These are phyloP conservation scores for Misopates orontium DNA, from an alignment of 257 asterid species.

Conservation along the genomic window DNA sequence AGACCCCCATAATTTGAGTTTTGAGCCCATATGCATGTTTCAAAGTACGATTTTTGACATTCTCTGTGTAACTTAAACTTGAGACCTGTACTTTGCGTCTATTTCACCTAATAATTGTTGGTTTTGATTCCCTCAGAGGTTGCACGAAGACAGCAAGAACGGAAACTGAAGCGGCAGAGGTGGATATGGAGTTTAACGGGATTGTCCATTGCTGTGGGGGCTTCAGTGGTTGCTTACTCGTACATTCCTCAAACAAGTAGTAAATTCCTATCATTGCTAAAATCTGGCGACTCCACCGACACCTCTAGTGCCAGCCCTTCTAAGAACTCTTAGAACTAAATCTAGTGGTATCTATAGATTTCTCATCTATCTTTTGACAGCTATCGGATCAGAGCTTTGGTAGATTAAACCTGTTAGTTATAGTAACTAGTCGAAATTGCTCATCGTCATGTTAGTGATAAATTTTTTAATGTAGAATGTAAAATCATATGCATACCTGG, in stretches of 20 bases:
- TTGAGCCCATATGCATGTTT: too few relatives aligned
- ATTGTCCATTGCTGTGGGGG: slow-evolving; percentile 39
- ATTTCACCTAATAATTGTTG: background rate
- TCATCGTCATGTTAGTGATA: background rate
- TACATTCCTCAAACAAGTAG: slow-evolving; percentile 37
- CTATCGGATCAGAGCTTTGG: slow-evolving; percentile 3
- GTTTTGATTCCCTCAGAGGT: slow-evolving; percentile 37
- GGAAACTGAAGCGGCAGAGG: slow-evolving; percentile 34
- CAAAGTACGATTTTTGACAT: too few relatives aligned
- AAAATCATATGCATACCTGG: too few relatives aligned
- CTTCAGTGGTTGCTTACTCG: slow-evolving; percentile 39
- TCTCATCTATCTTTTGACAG: background rate
- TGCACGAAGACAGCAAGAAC: slow-evolving; percentile 45
- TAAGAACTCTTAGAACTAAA: slow-evolving; percentile 21
- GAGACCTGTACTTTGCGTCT: background rate
- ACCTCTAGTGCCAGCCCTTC: slow-evolving; percentile 24
- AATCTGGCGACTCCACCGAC: slow-evolving; percentile 21
- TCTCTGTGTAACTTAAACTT: background rate
- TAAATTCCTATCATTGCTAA: slow-evolving; percentile 20
- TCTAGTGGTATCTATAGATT: background rate
- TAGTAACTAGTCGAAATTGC: background rate
- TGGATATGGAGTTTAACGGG: slow-evolving; percentile 54
- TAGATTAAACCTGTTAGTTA: background rate
- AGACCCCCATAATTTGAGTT: background rate
- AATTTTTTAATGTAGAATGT: background rate